Base-by-base conservation (phyloP, 2,329 filamentous ascomycete genomes). In the Dryadomyces quercivorus region DNA sequence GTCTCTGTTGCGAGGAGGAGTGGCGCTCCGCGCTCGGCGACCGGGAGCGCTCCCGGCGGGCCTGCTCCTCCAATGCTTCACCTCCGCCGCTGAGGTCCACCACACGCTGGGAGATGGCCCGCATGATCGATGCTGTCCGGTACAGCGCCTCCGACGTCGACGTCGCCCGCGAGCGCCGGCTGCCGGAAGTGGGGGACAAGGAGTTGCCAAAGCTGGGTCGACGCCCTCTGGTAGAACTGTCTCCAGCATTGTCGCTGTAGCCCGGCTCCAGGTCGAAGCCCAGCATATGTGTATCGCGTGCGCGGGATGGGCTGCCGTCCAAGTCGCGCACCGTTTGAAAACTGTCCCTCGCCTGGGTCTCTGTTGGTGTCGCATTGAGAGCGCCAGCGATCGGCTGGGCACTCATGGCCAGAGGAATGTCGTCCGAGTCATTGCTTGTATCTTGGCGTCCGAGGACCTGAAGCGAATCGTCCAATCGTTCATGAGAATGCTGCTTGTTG, bases 21-120 rank as follows among this genome's bases (percentile, higher is more conserved):
- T 80, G 67, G 64, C 65, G 78, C 64, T 71, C 78, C 64, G 59
- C 73, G 65, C 68, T 77, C 61, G 71, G 75, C 61, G 72, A 83
- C 61, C 66, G 80, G 67, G 71, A 85, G 66, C 72, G 79, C n/a
- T 73, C 72, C 50, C 81, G 76, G 45, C 81, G 77, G 22, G 83
- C 76, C 52, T 80, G 82, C 58, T 86, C 82, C 66, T 95, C 89
- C 16, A 91, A 75, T 20, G 88, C 72, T 62, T 96, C 88, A 5
- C 85, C 85, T 63, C 97, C 93, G 65, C 95, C 95, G 69, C 90
- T 95, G 62, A 98, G 80, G 65, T 97, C 97, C 64, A 98, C 93
- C 55, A 98, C 91, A 73, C 93, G 88, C 71, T 96, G 91, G 36
- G 94, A 97, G 82, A 98, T 95, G 58, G 82, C 82, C 60, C 86